Conservation (phyloP, 2,329 filamentous ascomycete genomes). For the Colletotrichum endophyticum region DNA sequence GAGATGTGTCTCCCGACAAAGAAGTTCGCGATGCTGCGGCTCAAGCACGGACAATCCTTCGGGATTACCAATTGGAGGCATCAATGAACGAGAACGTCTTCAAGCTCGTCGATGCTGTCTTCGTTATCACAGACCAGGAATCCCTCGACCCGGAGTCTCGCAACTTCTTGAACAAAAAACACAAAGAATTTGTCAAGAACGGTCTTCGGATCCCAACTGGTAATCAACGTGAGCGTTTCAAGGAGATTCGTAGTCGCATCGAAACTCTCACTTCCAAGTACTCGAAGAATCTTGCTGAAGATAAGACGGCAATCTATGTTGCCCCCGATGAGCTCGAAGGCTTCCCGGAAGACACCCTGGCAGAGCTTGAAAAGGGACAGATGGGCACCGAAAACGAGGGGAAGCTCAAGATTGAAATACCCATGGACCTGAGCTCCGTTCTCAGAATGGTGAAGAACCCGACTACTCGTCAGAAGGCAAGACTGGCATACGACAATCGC, state of each 20-base stretch:
- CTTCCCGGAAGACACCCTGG: constrained; percentile 34
- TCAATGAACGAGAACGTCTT: background rate
- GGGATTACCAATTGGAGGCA: background rate
- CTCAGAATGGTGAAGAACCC: constrained; percentile 76
- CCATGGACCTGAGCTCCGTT: constrained; percentile 79
- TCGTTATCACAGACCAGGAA: fast-evolving
- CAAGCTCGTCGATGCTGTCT: background rate
- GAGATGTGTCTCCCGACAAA: background rate
- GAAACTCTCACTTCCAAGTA: background rate
- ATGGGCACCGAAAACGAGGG: constrained; percentile 63
- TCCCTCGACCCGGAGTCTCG: background rate
- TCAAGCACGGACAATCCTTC: background rate
- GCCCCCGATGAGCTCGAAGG: background rate
- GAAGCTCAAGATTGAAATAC: constrained; percentile 77
- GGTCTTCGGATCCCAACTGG: background rate
- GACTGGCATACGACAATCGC: background rate
- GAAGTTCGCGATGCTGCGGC: background rate
- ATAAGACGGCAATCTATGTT: background rate
- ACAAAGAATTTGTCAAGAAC: background rate
- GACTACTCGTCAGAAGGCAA: constrained; percentile 54
- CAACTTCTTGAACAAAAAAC: background rate
- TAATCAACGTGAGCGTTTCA: background rate
- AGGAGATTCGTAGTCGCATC: background rate
- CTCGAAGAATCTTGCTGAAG: background rate
- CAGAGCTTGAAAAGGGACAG: constrained; percentile 70